Percentiles rank a stretch among this genome's conserved stretches.
Evolutionary conservation across 352 stramenopile genomes (phyloP).

Genomic region (Achlya hypogyna): DNA sequence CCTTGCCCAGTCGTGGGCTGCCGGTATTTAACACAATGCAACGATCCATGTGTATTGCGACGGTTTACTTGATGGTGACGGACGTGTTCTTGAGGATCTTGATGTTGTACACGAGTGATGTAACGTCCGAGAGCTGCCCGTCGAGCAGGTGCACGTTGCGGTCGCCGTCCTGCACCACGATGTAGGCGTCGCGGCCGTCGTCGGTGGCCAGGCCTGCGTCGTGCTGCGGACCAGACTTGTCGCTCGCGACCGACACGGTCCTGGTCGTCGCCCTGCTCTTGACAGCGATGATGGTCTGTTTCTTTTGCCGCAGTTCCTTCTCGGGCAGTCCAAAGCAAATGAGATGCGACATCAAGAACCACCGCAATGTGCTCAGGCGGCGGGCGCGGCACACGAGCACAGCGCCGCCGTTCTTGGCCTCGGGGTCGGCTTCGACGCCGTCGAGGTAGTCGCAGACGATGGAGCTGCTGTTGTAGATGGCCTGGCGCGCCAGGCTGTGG

Average conservation of each 20-base stretch:
- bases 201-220: too few species aligned
- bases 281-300: neutral
- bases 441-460: constrained; percentile 8
- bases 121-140: neutral
- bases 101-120: neutral
- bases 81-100: constrained; percentile 7
- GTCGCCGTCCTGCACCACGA: constrained; percentile 5
- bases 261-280: neutral
- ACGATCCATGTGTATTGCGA: neutral
- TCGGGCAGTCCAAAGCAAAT: constrained; percentile 16
- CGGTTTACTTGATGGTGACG: neutral
- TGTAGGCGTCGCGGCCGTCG: neutral
- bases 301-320: neutral
- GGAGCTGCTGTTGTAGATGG: constrained; percentile 12
- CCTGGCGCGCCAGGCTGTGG: neutral
- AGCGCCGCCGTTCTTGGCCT: constrained; percentile 1
- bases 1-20: constrained; percentile 76
- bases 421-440: neutral
- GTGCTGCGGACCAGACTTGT: too few species aligned
- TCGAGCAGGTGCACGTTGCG: neutral
- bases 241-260: too few species aligned
- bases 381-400: neutral
- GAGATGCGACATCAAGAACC: constrained; percentile 15
- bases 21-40: too few species aligned
- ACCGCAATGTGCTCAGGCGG: constrained; percentile 6